Percentiles rank a stretch among this genome's conserved stretches.
Evolutionary conservation across 2,329 filamentous ascomycete genomes (phyloP).

Genomic region (Raffaelea albimanens): DNA sequence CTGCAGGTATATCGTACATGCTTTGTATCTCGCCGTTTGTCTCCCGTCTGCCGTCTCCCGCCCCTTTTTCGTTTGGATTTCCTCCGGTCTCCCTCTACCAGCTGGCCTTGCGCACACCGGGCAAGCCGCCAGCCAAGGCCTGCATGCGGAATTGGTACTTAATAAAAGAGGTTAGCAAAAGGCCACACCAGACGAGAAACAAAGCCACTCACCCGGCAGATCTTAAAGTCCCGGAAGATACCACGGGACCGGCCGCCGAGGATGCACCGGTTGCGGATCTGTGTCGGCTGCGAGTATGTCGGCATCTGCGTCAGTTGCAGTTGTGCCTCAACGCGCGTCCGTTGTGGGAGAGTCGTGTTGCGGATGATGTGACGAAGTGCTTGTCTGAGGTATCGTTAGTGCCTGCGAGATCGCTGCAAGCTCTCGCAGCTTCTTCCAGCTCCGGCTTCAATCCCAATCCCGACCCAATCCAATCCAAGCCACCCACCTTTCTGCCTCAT

Average conservation of each 20-base stretch:
- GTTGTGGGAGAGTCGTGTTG: conserved; percentile 75
- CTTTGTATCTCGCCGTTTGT: neutral
- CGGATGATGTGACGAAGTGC: conserved; percentile 86
- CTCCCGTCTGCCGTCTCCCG: neutral
- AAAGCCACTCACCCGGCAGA: conserved; percentile 66
- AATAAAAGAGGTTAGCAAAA: conserved; percentile 14
- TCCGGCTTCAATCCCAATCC: too few species aligned
- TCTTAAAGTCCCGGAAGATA: conserved; percentile 87
- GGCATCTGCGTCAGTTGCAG: conserved; percentile 93
- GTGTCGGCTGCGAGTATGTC: conserved; percentile 84
- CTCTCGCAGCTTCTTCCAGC: too few species aligned
- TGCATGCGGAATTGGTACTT: conserved; percentile 92
- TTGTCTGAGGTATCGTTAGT: conserved; percentile 69
- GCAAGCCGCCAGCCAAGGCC: conserved; percentile 74
- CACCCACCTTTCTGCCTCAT: conserved; percentile 76
- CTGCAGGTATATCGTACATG: neutral
- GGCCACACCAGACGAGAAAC: neutral
- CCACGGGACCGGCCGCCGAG: conserved; percentile 82
- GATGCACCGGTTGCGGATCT: conserved; percentile 90
- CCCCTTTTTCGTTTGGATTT: too few species aligned
- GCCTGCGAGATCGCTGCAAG: too few species aligned
- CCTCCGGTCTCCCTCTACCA: conserved; percentile 52
- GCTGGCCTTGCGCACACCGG: conserved; percentile 90
- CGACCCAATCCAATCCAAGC: too few species aligned
- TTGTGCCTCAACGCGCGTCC: conserved; percentile 83